A percentile compares a stretch with the other conserved stretches of the same genome.
These are phyloP conservation scores for Lobosporangium transversale DNA, from an alignment of 192 early-diverging fungal species.

Conservation along the genomic window DNA sequence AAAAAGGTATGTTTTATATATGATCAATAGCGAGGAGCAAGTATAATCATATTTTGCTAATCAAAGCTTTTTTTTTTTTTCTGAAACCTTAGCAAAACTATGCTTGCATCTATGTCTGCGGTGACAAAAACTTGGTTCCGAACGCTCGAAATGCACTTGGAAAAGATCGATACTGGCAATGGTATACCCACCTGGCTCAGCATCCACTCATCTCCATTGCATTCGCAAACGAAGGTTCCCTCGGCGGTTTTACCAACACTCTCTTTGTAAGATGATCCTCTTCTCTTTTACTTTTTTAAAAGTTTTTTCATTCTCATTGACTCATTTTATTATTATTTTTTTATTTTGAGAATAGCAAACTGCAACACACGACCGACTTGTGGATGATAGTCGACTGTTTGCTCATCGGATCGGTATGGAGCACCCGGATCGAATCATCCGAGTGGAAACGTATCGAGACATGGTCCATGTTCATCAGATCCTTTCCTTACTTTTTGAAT, in stretches of 20 bases:
- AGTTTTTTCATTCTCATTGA: background rate
- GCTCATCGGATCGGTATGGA: slow-evolving; percentile 35
- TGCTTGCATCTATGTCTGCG: slow-evolving; percentile 28
- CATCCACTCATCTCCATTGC: slow-evolving; percentile 30
- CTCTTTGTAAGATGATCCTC: slow-evolving; percentile 7
- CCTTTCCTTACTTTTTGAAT: slow-evolving; percentile 3
- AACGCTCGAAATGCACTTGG: slow-evolving; percentile 38
- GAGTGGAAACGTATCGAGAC: slow-evolving; percentile 26
- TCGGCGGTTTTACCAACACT: slow-evolving; percentile 19
- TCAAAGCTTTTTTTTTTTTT: no score
- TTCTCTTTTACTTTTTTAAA: background rate
- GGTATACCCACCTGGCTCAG: slow-evolving; percentile 26
- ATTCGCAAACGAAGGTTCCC: background rate
- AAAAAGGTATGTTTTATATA: background rate
- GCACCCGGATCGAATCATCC: slow-evolving; percentile 4
- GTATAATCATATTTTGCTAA: no score
- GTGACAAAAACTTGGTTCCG: slow-evolving; percentile 11
- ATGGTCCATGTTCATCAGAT: slow-evolving; percentile 46
- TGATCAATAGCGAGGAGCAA: background rate
- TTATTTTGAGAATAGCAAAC: slow-evolving; percentile 13
- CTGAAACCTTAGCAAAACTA: slow-evolving; percentile 10
- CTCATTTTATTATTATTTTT: slow-evolving; percentile 1
- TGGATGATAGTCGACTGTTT: slow-evolving; percentile 33
- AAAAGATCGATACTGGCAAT: slow-evolving; percentile 19
- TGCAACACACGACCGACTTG: slow-evolving; percentile 29